Conservation (phyloP, 371 early-diverging fungal genomes). For the Cokeromyces recurvatus region DNA sequence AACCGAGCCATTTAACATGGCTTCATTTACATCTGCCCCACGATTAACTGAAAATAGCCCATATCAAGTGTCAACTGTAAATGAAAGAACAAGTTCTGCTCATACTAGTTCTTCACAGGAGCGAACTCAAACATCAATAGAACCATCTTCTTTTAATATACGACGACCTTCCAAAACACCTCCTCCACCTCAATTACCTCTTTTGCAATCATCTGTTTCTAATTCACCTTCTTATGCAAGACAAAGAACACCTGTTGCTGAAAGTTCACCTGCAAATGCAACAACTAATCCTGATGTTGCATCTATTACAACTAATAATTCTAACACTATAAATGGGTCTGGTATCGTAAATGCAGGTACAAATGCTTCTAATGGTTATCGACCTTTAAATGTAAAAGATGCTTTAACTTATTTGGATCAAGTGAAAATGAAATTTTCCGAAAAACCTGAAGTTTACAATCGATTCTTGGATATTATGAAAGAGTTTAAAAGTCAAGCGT, state of each 20-base stretch:
- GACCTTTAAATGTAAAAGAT: conserved; percentile 69
- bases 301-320: background rate
- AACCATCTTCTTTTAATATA: background rate
- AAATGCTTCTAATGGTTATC: conserved; percentile 15
- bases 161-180: background rate
- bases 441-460: conserved; percentile 93
- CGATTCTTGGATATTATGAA: conserved; percentile 98
- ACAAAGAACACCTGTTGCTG: conserved; percentile 3
- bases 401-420: conserved; percentile 96
- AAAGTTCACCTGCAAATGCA: background rate
- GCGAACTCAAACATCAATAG: background rate
- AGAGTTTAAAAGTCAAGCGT: conserved; percentile 97
- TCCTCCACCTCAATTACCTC: background rate
- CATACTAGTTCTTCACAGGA: background rate
- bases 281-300: background rate
- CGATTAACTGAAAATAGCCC: conserved; percentile 12
- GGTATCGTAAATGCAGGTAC: no score
- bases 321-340: background rate
- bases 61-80: background rate
- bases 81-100: conserved; percentile 4
- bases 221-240: conserved; percentile 5
- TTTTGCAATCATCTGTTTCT: background rate
- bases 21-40: conserved; percentile 3
- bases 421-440: conserved; percentile 91
- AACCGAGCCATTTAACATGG: background rate